Evolutionary conservation across 2,329 filamentous ascomycete species (phyloP).

Genomic region (Neofusicoccum parvum): DNA sequence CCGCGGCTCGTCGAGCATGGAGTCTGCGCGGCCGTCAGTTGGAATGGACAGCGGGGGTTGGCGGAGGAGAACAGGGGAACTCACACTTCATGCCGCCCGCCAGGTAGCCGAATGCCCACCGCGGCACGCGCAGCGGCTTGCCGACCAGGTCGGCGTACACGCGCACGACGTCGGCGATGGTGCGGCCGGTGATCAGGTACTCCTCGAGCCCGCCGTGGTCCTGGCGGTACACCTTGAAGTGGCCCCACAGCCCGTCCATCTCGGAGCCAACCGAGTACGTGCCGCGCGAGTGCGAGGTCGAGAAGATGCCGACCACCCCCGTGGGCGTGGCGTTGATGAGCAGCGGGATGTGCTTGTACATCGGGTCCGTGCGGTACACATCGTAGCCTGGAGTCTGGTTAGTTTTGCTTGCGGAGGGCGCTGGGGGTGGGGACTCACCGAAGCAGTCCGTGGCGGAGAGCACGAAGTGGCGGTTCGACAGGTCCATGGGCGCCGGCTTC

Average conservation of each 20-base stretch:
- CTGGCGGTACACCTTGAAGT: conserved; percentile 73
- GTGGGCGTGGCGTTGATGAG: conserved; percentile 67
- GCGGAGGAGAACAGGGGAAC: too few species aligned
- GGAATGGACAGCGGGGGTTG: too few species aligned
- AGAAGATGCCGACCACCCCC: conserved; percentile 69
- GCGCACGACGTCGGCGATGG: conserved; percentile 65
- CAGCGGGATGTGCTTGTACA: conserved; percentile 76
- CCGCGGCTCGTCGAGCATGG: conserved; percentile 58
- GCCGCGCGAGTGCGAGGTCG: conserved; percentile 65
- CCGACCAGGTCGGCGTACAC: conserved; percentile 70
- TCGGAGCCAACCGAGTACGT: conserved; percentile 69
- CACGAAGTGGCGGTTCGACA: conserved; percentile 66
- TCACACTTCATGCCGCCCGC: conserved; percentile 64
- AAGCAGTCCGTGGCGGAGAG: conserved; percentile 72
- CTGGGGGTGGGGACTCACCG: background rate
- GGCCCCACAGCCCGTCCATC: conserved; percentile 75
- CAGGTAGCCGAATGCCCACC: conserved; percentile 74
- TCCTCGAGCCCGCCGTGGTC: conserved; percentile 72
- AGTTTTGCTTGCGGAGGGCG: background rate
- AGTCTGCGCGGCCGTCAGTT: conserved; percentile 34
- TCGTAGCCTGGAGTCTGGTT: conserved; percentile 59
- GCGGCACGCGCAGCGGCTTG: conserved; percentile 67
- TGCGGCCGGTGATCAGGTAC: conserved; percentile 68
- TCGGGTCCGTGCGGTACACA: conserved; percentile 68
- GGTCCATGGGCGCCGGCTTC: conserved; percentile 72